These are phyloP conservation scores for Trametes elegans DNA, from an alignment of 768 basidiomycete genomes.

Conservation along the genomic window DNA sequence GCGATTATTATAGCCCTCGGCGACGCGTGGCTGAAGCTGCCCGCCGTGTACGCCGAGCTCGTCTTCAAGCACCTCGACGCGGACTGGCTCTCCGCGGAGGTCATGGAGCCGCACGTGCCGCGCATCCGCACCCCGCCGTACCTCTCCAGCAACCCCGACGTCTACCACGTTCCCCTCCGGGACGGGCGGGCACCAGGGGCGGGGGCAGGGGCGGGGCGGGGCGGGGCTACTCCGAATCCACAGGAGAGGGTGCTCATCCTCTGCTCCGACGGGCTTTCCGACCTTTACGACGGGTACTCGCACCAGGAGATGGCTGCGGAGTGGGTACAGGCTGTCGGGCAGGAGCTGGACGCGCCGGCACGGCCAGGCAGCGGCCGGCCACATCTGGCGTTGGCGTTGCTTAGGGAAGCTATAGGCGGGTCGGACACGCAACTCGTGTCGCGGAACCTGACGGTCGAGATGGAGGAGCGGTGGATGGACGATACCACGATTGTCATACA, in stretches of 20 bases:
- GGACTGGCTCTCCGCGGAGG: constrained; percentile 35
- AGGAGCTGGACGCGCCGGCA: constrained; percentile 22
- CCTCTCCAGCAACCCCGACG: constrained; percentile 41
- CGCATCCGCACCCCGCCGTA: constrained; percentile 48
- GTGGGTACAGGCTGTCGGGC: constrained; percentile 36
- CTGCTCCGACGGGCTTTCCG: constrained; percentile 47
- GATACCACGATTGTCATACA: constrained; percentile 48
- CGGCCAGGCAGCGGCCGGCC: constrained; percentile 13
- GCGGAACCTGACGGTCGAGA: constrained; percentile 47
- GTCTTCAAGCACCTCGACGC: constrained; percentile 36
- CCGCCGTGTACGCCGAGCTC: constrained; percentile 31
- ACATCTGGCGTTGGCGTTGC: constrained; percentile 41
- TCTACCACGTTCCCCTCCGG: constrained; percentile 31
- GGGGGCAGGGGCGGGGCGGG: too few relatives aligned
- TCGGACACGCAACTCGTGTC: constrained; percentile 38
- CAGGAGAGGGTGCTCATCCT: constrained; percentile 37
- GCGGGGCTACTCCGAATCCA: constrained; percentile 8
- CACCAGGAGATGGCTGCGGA: constrained; percentile 32
- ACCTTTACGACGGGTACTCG: constrained; percentile 36
- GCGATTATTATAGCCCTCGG: constrained; percentile 38
- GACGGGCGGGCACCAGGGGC: too few relatives aligned
- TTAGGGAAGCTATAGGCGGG: constrained; percentile 45
- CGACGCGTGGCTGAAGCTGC: constrained; percentile 38
- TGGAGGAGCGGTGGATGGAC: constrained; percentile 51
- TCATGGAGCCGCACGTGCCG: constrained; percentile 28